These are phyloP conservation scores for Daldinia decipiens DNA, from an alignment of 495 filamentous ascomycete species.

Conservation along the genomic window DNA sequence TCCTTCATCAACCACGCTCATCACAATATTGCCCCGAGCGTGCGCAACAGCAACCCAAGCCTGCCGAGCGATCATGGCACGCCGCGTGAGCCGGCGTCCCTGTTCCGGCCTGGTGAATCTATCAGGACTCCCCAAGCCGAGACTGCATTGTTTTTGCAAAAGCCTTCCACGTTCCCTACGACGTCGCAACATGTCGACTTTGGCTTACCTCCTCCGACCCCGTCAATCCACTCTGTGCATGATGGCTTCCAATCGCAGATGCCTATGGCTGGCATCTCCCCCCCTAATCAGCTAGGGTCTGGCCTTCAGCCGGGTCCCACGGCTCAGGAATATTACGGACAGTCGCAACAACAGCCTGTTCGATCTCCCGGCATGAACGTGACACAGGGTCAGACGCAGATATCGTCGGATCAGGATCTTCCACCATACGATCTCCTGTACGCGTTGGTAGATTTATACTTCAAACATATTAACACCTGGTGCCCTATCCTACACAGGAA, in stretches of 20 bases:
- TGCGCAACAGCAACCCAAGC: slow-evolving; percentile 54
- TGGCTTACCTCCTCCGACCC: slow-evolving; percentile 46
- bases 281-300: slow-evolving; percentile 49
- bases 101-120: slow-evolving; percentile 53
- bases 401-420: slow-evolving; percentile 73
- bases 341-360: slow-evolving; percentile 50
- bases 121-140: slow-evolving; percentile 66
- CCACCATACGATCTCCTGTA: slow-evolving; percentile 88
- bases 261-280: slow-evolving; percentile 50
- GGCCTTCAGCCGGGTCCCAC: slow-evolving; percentile 44
- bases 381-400: slow-evolving; percentile 50
- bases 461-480: slow-evolving; percentile 91
- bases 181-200: slow-evolving; percentile 50
- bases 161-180: slow-evolving; percentile 58
- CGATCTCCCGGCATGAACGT: slow-evolving; percentile 59
- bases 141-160: slow-evolving; percentile 71
- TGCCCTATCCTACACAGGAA: slow-evolving; percentile 88
- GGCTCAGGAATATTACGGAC: slow-evolving; percentile 60
- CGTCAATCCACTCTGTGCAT: slow-evolving; percentile 46
- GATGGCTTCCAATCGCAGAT: slow-evolving; percentile 51
- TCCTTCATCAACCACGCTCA: slow-evolving; percentile 48
- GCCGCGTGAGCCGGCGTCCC: slow-evolving; percentile 54
- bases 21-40: slow-evolving; percentile 62
- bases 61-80: slow-evolving; percentile 59
- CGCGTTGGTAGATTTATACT: slow-evolving; percentile 84